Conservation (phyloP, 495 filamentous ascomycete genomes). For the Lophium mytilinum region DNA sequence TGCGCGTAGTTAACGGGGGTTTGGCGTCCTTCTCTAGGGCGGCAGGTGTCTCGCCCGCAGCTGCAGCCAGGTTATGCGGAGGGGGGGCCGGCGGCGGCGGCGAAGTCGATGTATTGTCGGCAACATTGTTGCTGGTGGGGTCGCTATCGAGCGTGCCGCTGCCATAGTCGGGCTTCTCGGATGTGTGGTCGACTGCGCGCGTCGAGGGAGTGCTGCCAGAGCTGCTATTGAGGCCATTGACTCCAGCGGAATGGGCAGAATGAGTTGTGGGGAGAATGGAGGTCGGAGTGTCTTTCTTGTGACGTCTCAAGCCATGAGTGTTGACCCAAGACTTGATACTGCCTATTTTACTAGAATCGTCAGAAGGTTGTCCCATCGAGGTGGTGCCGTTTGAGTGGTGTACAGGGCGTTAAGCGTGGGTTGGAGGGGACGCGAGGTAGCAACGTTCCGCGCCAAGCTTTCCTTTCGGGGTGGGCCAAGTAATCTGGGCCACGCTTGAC, state of each 20-base stretch:
- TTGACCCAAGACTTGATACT: conserved; percentile 25
- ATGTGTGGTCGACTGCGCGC: not conserved
- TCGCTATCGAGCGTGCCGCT: conserved; percentile 1
- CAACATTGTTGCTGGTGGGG: conserved; percentile 14
- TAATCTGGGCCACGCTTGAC: no score
- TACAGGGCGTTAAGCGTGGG: not conserved
- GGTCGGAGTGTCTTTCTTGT: conserved; percentile 5
- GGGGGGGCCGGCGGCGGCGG: conserved; percentile 16
- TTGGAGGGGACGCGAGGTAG: not conserved
- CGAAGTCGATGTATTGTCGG: conserved; percentile 13
- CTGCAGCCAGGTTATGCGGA: conserved; percentile 8
- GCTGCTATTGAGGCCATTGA: not conserved
- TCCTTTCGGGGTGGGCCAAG: not conserved
- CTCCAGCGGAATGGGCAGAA: not conserved
- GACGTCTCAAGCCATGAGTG: conserved; percentile 21
- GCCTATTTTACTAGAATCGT: conserved; percentile 16
- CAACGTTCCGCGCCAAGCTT: not conserved
- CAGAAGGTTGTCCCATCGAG: conserved; percentile 29
- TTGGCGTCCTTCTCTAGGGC: conserved; percentile 12
- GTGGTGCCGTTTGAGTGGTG: not conserved
- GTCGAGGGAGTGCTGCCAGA: not conserved
- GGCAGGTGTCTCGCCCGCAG: conserved; percentile 17
- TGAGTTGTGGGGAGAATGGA: conserved; percentile 13
- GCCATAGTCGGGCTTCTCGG: conserved; percentile 11
- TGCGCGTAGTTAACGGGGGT: conserved; percentile 5